Evolutionary conservation across 2,329 filamentous ascomycete species (phyloP).

Genomic region (Epichloe hybrida): DNA sequence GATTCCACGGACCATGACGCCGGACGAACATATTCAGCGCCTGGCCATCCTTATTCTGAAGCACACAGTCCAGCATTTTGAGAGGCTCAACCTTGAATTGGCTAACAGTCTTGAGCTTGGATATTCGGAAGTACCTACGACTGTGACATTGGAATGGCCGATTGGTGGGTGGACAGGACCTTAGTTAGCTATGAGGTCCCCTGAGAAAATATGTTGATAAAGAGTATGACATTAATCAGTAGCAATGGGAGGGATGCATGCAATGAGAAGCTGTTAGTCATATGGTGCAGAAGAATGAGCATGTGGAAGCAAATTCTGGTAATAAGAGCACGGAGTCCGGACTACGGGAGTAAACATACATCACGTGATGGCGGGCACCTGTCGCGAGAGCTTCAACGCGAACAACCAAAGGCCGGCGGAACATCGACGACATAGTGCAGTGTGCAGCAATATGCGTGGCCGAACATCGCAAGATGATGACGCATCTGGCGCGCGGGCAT

Average conservation of each 20-base stretch:
- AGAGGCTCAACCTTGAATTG: neutral
- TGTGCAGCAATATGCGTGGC: slow-evolving; percentile 18
- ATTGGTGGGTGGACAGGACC: too few species aligned
- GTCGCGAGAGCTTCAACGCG: slow-evolving; percentile 1
- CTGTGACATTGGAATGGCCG: too few species aligned
- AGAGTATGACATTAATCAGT: too few species aligned
- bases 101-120: neutral
- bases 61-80: neutral
- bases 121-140: neutral
- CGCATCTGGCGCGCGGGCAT: slow-evolving; percentile 14
- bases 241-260: too few species aligned
- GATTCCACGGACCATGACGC: neutral
- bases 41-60: neutral
- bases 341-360: too few species aligned
- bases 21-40: neutral
- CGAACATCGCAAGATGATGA: slow-evolving; percentile 19
- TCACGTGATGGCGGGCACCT: slow-evolving; percentile 2
- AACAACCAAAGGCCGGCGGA: neutral
- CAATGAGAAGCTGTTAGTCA: neutral
- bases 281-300: neutral
- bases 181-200: too few species aligned
- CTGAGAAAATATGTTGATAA: too few species aligned
- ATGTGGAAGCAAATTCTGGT: neutral
- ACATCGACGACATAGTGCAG: neutral
- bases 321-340: too few species aligned